Conservation (phyloP, 2,329 filamentous ascomycete species). For the Phaeosphaeriaceae sp. region DNA sequence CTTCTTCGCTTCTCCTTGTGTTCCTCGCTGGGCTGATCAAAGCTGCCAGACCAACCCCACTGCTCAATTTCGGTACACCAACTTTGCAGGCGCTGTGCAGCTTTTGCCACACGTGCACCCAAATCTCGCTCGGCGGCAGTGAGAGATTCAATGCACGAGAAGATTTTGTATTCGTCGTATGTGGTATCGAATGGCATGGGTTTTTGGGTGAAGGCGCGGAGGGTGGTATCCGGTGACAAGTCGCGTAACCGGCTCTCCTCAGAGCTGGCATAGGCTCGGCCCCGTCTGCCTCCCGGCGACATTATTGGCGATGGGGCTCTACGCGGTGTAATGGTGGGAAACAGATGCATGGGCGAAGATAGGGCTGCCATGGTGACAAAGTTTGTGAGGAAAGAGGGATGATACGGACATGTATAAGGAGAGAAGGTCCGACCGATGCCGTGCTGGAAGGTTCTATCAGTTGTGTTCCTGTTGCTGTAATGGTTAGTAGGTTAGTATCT, state of each 20-base stretch:
- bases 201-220: constrained; percentile 51
- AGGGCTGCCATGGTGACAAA: constrained; percentile 36
- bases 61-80: constrained; percentile 76
- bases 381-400: constrained; percentile 24
- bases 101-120: constrained; percentile 71
- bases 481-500: constrained; percentile 26
- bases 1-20: constrained; percentile 32
- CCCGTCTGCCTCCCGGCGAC: constrained; percentile 40
- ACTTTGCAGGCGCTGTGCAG: constrained; percentile 72
- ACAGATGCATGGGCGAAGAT: constrained; percentile 38
- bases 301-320: constrained; percentile 42
- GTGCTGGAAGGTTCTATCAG: neutral
- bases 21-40: constrained; percentile 49
- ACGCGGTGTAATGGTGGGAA: constrained; percentile 40
- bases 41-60: constrained; percentile 65
- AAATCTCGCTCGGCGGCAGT: constrained; percentile 72
- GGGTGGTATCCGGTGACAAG: constrained; percentile 50
- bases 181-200: constrained; percentile 53
- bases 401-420: constrained; percentile 23
- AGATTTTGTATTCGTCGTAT: constrained; percentile 49
- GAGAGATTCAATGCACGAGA: constrained; percentile 65
- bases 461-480: constrained; percentile 12
- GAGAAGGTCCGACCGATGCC: constrained; percentile 13
- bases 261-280: constrained; percentile 29
- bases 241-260: constrained; percentile 45